Base-by-base conservation (phyloP, 2,329 filamentous ascomycete species). In the Rhynchosporium graminicola region DNA sequence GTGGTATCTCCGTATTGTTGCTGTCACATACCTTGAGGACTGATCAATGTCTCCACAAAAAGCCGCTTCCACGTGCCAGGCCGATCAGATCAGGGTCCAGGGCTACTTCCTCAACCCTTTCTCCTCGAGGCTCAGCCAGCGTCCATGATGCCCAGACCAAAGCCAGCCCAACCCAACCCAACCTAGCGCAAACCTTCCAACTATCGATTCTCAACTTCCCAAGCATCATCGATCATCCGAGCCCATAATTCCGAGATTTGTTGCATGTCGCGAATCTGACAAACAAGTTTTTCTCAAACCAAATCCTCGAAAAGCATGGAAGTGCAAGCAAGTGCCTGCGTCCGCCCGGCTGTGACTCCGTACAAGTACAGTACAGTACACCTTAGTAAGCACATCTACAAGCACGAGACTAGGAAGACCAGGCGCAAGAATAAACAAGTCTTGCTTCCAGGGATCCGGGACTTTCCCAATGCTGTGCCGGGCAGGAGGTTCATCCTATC, bases 181-280 rank as follows among this genome's bases (percentile, higher is more conserved):
- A 50, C 51, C 51, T 54, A 54, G 51, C 51, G 51, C 51, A 42
- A 54, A 54, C 51, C 51, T 54, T 54, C 33, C 20, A 40, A 20
- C 38, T 43, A 40, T 50, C 29, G 46, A 50, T 31, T 33, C 46
- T 51, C 46, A 15, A 51, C 38, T 31, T 33, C 46, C 43, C 46
- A 15, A 51, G 40, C 26, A 38, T 40, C 50, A 47, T 28, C 20
- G 54, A 46, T 33, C 40, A 26, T 31, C 7, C 54, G 20, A 13
- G 12, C 10, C 4, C 36, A 42, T 38, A 51, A 8, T 12, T 20
- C 3, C 52, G 10, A 42, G n/a, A 36, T 54, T 52, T 65, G 63
- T 65, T 65, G 63, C 63, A 62, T 40, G 31, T 65, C 63, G 60
- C 57, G 54, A 54, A 42, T 57, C 13, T 10, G 26, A 60, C 45